Conservation (phyloP, 202 grass and related monocot genomes). For the Cymbopogon flexuosus region DNA sequence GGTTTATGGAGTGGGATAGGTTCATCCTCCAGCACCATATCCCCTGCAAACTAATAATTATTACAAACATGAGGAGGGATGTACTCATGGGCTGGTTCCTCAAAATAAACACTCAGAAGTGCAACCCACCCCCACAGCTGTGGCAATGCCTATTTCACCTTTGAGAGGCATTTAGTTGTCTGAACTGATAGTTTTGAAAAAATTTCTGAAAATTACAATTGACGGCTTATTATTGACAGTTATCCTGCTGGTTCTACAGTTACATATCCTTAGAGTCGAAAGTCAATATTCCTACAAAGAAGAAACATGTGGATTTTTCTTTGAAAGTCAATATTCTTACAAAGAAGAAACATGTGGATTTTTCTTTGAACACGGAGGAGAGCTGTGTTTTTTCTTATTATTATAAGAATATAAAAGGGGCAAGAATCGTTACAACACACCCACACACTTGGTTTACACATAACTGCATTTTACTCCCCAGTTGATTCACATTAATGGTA, state of each 20-base stretch:
- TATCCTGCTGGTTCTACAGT: neutral
- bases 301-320: too few relatives aligned
- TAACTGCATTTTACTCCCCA: neutral
- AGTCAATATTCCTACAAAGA: neutral
- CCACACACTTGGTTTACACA: neutral
- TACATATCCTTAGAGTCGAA: neutral
- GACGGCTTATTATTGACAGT: neutral
- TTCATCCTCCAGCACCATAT: neutral
- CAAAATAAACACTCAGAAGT: neutral
- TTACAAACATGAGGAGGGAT: neutral
- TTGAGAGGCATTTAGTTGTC: neutral
- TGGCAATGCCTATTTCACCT: neutral
- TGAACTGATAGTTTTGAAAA: neutral
- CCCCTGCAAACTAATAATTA: neutral
- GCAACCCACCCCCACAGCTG: neutral
- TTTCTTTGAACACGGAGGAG: neutral
- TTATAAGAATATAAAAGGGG: neutral
- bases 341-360: neutral
- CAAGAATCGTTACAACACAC: neutral
- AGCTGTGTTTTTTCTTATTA: neutral
- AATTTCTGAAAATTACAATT: neutral
- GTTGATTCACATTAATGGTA: conserved; percentile 15
- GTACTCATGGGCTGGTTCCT: neutral
- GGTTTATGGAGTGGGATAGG: neutral
- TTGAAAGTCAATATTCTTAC: neutral